phyloP scores from a whole-genome alignment of 768 basidiomycete species.

The Macrolepiota dolichaula region DNA sequence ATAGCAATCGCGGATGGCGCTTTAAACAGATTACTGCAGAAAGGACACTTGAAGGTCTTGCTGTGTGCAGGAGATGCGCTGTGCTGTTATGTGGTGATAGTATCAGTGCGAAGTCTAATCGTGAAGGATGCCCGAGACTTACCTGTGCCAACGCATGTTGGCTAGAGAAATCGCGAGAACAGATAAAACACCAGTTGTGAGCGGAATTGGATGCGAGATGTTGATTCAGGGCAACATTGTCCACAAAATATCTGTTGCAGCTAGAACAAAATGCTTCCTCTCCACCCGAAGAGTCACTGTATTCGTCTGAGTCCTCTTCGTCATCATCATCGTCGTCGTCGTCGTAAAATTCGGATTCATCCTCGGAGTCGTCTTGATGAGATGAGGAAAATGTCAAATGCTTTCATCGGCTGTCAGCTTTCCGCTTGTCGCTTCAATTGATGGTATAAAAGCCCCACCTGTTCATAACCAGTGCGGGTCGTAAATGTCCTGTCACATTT shows the following conservation, averaged over 20 bases:
- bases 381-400: not conserved
- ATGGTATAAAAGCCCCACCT: not conserved
- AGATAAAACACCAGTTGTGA: conserved; percentile 16
- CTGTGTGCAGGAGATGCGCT: conserved; percentile 40
- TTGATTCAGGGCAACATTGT: not conserved
- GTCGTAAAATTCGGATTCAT: too few species aligned
- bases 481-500: not conserved
- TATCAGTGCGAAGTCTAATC: conserved; percentile 26
- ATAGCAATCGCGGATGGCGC: conserved; percentile 50
- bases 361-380: not conserved
- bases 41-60: conserved; percentile 23
- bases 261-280: not conserved
- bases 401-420: not conserved
- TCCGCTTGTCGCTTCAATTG: not conserved
- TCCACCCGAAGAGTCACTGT: not conserved
- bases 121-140: conserved; percentile 41
- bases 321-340: too few species aligned
- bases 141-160: conserved; percentile 37
- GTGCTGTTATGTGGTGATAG: conserved; percentile 22
- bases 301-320: not conserved
- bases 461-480: not conserved
- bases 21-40: conserved; percentile 39
- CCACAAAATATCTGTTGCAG: conserved; percentile 1
- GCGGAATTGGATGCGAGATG: not conserved
- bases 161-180: conserved; percentile 13